A percentile compares a stretch with the other conserved stretches of the same genome.
phyloP scores from a whole-genome alignment of 2,329 filamentous ascomycete genomes.

The Xylaria sp. region DNA sequence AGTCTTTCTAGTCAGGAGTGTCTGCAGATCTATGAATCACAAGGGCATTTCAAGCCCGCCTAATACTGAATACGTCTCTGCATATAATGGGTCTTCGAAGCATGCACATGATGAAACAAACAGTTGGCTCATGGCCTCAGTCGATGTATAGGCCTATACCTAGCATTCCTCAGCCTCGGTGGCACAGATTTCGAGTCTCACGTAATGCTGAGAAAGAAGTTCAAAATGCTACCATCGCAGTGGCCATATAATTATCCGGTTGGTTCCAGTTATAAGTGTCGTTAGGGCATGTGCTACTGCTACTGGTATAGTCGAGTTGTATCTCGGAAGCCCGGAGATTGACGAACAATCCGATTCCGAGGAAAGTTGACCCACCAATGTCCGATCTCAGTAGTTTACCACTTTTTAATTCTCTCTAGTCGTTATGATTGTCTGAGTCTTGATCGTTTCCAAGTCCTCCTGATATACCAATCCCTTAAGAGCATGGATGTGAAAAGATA shows the following conservation, averaged over 20 bases:
- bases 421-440: not conserved
- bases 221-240: conserved; percentile 12
- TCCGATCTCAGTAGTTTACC: not conserved
- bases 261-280: not conserved
- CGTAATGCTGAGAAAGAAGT: conserved; percentile 13
- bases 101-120: not conserved
- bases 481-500: not conserved
- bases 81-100: not conserved
- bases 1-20: not conserved
- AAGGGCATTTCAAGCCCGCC: not conserved
- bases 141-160: not conserved
- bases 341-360: conserved; percentile 18
- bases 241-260: not conserved
- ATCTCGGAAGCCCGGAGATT: conserved; percentile 20
- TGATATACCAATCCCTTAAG: not conserved
- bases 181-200: conserved; percentile 13
- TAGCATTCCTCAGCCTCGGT: conserved; percentile 12
- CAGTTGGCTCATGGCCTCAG: too few species aligned
- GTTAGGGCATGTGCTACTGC: not conserved
- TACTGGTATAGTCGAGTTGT: not conserved
- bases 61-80: not conserved
- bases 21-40: not conserved
- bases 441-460: not conserved
- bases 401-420: too few species aligned
- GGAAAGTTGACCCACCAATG: conserved; percentile 1